phyloP scores from a whole-genome alignment of 768 basidiomycete species.

The Tricholoma bakamatsutake region DNA sequence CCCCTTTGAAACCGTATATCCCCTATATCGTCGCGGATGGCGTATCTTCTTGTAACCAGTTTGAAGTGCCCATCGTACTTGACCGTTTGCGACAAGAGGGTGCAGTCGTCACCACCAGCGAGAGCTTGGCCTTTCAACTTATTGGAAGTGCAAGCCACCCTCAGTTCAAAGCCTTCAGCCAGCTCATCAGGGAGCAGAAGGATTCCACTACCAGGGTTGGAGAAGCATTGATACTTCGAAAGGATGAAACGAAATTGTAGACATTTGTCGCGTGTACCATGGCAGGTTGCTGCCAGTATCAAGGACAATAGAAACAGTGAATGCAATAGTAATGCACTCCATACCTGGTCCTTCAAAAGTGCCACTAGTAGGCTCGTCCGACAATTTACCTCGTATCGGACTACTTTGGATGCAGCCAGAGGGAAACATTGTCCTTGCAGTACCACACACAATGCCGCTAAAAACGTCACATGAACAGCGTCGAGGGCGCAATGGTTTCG shows the following conservation, averaged over 20 bases:
- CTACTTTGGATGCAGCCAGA: no score
- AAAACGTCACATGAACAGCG: no score
- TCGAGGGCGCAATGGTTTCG: no score
- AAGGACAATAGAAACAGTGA: no score
- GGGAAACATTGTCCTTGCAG: no score
- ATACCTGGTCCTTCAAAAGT: no score
- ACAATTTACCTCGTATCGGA: no score
- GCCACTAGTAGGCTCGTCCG: no score
- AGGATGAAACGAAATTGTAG: not conserved
- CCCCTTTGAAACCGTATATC: conserved; percentile 13
- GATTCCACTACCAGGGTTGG: conserved; percentile 15
- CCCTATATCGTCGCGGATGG: conserved; percentile 17
- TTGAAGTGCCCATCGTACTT: conserved; percentile 16
- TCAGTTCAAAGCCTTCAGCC: conserved; percentile 17
- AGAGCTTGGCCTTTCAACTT: conserved; percentile 19
- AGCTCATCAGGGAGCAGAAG: conserved; percentile 15
- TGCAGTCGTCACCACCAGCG: conserved; percentile 12
- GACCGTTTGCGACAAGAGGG: conserved; percentile 17
- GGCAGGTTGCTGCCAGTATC: no score
- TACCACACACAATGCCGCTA: no score
- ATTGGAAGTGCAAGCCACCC: conserved; percentile 14
- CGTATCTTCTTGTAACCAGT: conserved; percentile 16
- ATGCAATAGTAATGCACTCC: no score
- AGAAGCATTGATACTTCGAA: conserved; percentile 10
- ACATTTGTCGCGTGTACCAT: no score